Evolutionary conservation across 208 protist species (phyloP), one percentile per base, ranked within the genome.

Genomic region (Leishmania turanica): DNA sequence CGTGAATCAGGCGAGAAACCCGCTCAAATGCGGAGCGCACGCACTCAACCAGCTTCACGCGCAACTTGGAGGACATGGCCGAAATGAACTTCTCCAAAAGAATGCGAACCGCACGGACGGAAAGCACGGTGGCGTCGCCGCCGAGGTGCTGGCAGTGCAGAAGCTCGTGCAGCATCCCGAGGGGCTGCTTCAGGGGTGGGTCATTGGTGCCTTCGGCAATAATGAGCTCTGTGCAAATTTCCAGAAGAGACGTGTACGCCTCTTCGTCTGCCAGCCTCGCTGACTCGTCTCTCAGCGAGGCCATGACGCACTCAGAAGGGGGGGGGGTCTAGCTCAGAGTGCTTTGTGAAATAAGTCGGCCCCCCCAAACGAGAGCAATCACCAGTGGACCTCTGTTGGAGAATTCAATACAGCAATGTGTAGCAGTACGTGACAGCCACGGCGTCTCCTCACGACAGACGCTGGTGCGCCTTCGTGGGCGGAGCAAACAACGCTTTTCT

Each of bases 111-210:
- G 92, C 91, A 4, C 95, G 89, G 1, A 90, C 82, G 3, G 88
- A 90, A 84, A 97, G 90, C 9, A 95, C 92, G 17, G 86, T 82
- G 15, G 96, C 87, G 82, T 97, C 93, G 34, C 95, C 95, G 73
- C 90, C 76, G 34, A 78, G 85, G 51, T 62, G 42, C 31, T 62
- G 80, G 27, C 76, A 87, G 51, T 66, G 81, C 37, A 85, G 58
- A 42, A 90, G 72, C 0, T 75, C 71, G 3, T 79, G 75, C 24
- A 91, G 80, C 37, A 85, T 56, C 37, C 19, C 72, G 21, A 85
- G 70, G 8, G 81, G 69, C 34, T 69, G 51, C 60, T 79, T 58
- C 7, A 78, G 62, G 2, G 77, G 82, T 13, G 64, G 64, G 15
- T 72, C 65, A 56, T 82, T 77, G 54, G 77, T 82, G 74, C 47